Evolutionary conservation across 2,329 filamentous ascomycete species (phyloP), one percentile per base, ranked within the genome.

Genomic region (Paecilomyces sp.): DNA sequence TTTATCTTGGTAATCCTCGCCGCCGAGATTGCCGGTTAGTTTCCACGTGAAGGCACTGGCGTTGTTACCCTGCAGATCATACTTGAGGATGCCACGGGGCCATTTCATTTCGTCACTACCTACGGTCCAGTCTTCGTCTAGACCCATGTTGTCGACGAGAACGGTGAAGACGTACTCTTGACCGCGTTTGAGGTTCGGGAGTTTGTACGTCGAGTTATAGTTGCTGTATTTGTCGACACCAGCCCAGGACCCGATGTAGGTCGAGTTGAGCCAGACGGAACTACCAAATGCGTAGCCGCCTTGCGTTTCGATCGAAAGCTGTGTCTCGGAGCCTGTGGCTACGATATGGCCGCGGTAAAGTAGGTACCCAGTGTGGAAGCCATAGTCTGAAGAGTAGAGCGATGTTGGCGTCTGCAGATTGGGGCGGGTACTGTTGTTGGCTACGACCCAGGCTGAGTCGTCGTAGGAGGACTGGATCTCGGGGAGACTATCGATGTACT

Each of bases 381-480:
- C 89, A 67, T 92, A 92, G 72, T 92, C 89, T 15, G 83, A 83
- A 0, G 80, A 81, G 66, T 88, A 90, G 0, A 92, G 81, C 0
- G 84, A 86, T 0, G 83, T 85, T 0, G 88, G 85, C 0, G 89
- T 92, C 0, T 77, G 81, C 1, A 88, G 74, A 3, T 33, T 33
- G 1, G 80, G 75, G 24, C 74, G 67, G 2, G 78, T 79, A 1
- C 75, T 78, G 5, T 84, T 77, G 61, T 87, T 75, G 0, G 88
- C 89, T 0, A 68, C 65, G 0, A 80, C 80, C 90, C 90, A 94
- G 5, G 74, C 72, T 2, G 82, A 82, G 70, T 94, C 90, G 57
- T 91, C 85, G 65, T 92, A 93, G 1, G 71, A 73, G 0, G 78
- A 63, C 55, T 82, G 71, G 6, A 90, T 77, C 69, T 93, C 90